Evolutionary conservation across 2,329 filamentous ascomycete species (phyloP).

Genomic region (Apiospora sp.): DNA sequence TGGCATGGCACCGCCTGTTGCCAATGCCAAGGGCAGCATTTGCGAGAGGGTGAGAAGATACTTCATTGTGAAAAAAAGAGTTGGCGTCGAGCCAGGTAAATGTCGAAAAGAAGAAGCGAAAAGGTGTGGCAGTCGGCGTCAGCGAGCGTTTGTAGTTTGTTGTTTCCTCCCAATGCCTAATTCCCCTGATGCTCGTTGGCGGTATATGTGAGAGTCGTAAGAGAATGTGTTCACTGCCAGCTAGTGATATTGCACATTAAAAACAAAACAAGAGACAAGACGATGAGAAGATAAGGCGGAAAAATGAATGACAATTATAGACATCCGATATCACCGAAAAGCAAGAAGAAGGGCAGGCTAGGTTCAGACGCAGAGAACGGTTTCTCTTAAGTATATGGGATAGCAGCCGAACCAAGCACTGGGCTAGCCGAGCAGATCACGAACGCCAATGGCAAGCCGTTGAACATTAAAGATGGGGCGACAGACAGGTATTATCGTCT

Average conservation of each 20-base stretch:
- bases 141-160: background rate
- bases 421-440: background rate
- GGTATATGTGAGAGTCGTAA: background rate
- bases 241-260: constrained; percentile 21
- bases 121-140: background rate
- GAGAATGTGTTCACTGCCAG: constrained; percentile 16
- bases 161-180: background rate
- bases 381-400: background rate
- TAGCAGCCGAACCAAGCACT: background rate
- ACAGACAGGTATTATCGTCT: background rate
- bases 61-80: background rate
- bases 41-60: background rate
- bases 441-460: background rate
- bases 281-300: background rate
- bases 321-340: background rate
- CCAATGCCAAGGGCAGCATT: background rate
- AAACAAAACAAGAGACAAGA: background rate
- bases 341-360: background rate
- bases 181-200: background rate
- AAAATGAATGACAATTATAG: constrained; percentile 8
- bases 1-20: background rate
- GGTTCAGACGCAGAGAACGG: background rate
- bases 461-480: background rate
- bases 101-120: background rate
- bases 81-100: constrained; percentile 8